Evolutionary conservation across 2,329 filamentous ascomycete species (phyloP).

Genomic region (Stachybotrys echinatus): DNA sequence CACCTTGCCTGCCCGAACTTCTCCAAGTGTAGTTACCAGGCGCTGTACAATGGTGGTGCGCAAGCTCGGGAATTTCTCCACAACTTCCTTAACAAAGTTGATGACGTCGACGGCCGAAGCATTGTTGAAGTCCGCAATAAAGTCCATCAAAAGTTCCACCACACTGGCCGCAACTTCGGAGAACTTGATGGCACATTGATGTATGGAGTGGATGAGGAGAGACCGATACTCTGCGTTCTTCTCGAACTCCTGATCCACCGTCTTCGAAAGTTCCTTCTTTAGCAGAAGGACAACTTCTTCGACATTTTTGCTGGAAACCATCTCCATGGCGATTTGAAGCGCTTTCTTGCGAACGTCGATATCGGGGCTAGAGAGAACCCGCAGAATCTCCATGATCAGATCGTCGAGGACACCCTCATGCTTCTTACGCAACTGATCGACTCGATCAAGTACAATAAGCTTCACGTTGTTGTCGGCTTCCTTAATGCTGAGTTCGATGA

Average conservation of each 20-base stretch:
- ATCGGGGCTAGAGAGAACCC: conserved; percentile 90
- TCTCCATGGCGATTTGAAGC: conserved; percentile 83
- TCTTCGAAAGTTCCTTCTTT: conserved; percentile 97
- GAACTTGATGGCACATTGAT: conserved; percentile 98
- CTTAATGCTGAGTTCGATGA: conserved; percentile 95
- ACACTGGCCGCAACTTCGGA: conserved; percentile 96
- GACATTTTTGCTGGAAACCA: conserved; percentile 98
- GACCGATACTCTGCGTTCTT: conserved; percentile 96
- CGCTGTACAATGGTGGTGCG: conserved; percentile 82
- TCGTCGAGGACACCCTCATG: conserved; percentile 92
- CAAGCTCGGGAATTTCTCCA: conserved; percentile 93
- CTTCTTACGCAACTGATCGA: conserved; percentile 79
- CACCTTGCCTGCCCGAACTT: conserved; percentile 94
- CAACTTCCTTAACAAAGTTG: conserved; percentile 97
- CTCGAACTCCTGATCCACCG: conserved; percentile 96
- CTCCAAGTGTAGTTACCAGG: conserved; percentile 82
- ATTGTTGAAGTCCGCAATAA: conserved; percentile 97
- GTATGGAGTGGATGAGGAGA: conserved; percentile 92
- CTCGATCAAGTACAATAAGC: conserved; percentile 92
- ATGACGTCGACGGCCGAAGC: conserved; percentile 96
- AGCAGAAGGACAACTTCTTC: conserved; percentile 93
- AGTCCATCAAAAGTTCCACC: conserved; percentile 96
- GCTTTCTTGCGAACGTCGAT: conserved; percentile 94
- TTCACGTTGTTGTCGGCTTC: conserved; percentile 99
- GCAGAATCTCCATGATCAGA: conserved; percentile 92